phyloP scores from a whole-genome alignment of 1,284 basidiomycete species.

The Heterobasidion annosum region DNA sequence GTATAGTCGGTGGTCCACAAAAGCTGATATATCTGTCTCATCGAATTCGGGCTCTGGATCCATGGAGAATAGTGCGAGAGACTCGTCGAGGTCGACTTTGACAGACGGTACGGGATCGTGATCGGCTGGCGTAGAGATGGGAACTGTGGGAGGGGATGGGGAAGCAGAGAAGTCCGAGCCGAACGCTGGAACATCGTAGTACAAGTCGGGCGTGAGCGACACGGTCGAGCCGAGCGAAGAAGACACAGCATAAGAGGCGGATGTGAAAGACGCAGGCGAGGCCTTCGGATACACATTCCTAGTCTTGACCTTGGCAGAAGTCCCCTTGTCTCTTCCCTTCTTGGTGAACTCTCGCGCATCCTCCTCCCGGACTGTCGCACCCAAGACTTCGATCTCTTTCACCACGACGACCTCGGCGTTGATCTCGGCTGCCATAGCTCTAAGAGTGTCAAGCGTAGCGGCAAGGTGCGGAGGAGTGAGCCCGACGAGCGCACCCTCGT shows the following conservation, averaged over 20 bases:
- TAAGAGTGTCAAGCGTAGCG: slow-evolving; percentile 72
- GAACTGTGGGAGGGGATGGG: slow-evolving; percentile 14
- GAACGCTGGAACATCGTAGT: background rate
- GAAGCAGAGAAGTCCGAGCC: slow-evolving; percentile 3
- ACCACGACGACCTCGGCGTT: slow-evolving; percentile 84
- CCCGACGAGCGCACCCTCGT: slow-evolving; percentile 81
- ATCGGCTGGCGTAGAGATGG: slow-evolving; percentile 10
- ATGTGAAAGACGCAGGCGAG: background rate
- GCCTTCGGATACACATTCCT: background rate
- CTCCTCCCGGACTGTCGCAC: background rate
- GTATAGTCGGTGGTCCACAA: background rate
- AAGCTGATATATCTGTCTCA: slow-evolving; percentile 14
- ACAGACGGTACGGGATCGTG: background rate
- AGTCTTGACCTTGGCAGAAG: background rate
- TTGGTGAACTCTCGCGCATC: slow-evolving; percentile 19
- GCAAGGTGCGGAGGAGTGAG: slow-evolving; percentile 71
- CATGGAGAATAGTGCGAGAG: slow-evolving; percentile 36
- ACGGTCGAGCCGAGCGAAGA: background rate
- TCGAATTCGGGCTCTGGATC: slow-evolving; percentile 31
- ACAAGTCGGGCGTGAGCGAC: background rate
- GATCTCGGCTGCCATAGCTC: slow-evolving; percentile 88
- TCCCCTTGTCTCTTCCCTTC: slow-evolving; percentile 19
- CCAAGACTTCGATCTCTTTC: slow-evolving; percentile 67
- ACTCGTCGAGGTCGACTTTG: slow-evolving; percentile 21
- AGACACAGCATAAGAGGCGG: background rate